These are phyloP conservation scores for Lichtheimia ornata DNA, from an alignment of 371 early-diverging fungal species.

Conservation along the genomic window DNA sequence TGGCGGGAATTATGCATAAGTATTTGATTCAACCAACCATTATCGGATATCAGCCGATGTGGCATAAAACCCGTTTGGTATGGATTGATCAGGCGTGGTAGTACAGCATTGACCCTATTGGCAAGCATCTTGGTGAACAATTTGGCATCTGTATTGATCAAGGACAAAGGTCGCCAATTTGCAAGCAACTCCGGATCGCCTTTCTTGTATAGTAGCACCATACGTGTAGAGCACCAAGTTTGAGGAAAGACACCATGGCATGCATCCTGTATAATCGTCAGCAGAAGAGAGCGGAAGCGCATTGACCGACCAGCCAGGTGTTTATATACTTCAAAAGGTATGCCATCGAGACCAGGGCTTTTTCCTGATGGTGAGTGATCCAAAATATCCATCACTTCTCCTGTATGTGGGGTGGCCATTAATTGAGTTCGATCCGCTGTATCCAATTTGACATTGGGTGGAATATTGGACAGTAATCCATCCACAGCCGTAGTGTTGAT, in stretches of 20 bases:
- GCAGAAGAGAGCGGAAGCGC: too few relatives aligned
- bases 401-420: neutral
- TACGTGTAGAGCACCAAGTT: neutral
- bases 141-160: conserved; percentile 18
- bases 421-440: neutral
- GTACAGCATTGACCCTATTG: neutral
- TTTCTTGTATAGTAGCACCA: conserved; percentile 33
- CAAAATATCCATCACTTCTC: neutral
- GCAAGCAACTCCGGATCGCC: conserved; percentile 20
- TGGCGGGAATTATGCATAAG: neutral
- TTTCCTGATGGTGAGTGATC: too few relatives aligned
- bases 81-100: conserved; percentile 6
- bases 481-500: too few relatives aligned
- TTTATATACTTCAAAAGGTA: conserved; percentile 8
- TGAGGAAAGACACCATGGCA: neutral
- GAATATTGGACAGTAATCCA: too few relatives aligned
- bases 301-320: conserved; percentile 1
- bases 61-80: conserved; percentile 23
- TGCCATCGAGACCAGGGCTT: conserved; percentile 14
- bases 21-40: conserved; percentile 12
- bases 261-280: neutral
- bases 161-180: conserved; percentile 29
- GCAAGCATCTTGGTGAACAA: conserved; percentile 16
- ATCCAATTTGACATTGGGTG: neutral
- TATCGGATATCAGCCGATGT: conserved; percentile 15